Evolutionary conservation across 768 basidiomycete genomes (phyloP).

Genomic region (Pisolithus microcarpus): DNA sequence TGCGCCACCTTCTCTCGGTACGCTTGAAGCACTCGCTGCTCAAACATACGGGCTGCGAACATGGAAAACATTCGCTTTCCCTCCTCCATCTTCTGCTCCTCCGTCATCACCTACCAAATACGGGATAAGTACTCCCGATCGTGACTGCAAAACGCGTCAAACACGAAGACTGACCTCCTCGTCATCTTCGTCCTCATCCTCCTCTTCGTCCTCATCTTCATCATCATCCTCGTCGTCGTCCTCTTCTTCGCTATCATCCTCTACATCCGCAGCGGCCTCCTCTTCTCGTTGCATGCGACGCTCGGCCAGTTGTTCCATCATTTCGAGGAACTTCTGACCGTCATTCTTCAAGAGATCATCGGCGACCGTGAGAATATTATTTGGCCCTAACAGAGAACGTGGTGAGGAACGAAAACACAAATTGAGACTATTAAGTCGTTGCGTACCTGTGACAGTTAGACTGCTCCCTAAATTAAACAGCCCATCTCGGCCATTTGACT

Average conservation of each 20-base stretch:
- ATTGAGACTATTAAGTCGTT: background rate
- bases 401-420: slow-evolving; percentile 2
- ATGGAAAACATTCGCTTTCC: slow-evolving; percentile 99
- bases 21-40: slow-evolving; percentile 93
- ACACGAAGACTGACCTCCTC: slow-evolving; percentile 32
- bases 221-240: slow-evolving; percentile 56
- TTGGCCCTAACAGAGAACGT: slow-evolving; percentile 48
- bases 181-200: slow-evolving; percentile 48
- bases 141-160: background rate
- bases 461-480: slow-evolving; percentile 75
- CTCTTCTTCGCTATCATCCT: slow-evolving; percentile 54
- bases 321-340: slow-evolving; percentile 97
- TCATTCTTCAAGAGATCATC: slow-evolving; percentile 99
- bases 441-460: slow-evolving; percentile 75
- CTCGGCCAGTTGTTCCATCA: slow-evolving; percentile 99
- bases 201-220: slow-evolving; percentile 59
- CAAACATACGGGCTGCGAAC: slow-evolving; percentile 99
- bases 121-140: slow-evolving; percentile 6
- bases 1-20: slow-evolving; percentile 97
- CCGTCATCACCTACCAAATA: slow-evolving; percentile 63
- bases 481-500: slow-evolving; percentile 50
- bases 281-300: slow-evolving; percentile 90
- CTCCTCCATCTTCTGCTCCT: slow-evolving; percentile 98
- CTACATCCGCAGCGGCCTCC: slow-evolving; percentile 52
- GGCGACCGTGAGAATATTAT: slow-evolving; percentile 95